A percentile compares a stretch with the other conserved stretches of the same genome.
Conservation (phyloP, 495 filamentous ascomycete species). For the Penicillium argentinense region DNA sequence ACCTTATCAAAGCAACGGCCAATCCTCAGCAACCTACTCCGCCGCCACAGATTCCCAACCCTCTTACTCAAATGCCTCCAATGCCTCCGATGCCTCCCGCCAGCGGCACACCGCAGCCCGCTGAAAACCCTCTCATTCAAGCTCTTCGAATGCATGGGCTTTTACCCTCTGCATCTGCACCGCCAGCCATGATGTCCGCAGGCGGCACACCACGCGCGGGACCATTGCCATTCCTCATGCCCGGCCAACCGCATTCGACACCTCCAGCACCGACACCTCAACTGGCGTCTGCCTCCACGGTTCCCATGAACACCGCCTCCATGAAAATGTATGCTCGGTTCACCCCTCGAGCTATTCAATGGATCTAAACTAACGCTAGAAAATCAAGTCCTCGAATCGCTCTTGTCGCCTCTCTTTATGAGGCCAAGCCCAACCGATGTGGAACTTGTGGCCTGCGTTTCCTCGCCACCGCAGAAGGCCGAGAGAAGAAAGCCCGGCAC, state of each 20-base stretch:
- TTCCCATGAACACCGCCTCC: slow-evolving; percentile 68
- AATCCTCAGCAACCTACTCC: slow-evolving; percentile 43
- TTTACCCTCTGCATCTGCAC: slow-evolving; percentile 39
- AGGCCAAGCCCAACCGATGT: slow-evolving; percentile 78
- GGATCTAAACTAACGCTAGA: slow-evolving; percentile 22
- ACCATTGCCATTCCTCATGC: slow-evolving; percentile 42
- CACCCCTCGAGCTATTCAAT: not conserved
- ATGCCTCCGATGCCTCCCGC: slow-evolving; percentile 22
- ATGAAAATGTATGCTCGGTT: slow-evolving; percentile 68
- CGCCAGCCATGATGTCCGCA: slow-evolving; percentile 25
- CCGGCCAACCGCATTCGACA: slow-evolving; percentile 40
- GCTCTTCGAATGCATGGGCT: slow-evolving; percentile 48
- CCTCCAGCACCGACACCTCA: slow-evolving; percentile 35
- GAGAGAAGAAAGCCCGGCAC: slow-evolving; percentile 83
- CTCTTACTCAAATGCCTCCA: slow-evolving; percentile 21
- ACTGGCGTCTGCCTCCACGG: slow-evolving; percentile 34
- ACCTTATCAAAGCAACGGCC: slow-evolving; percentile 49
- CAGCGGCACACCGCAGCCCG: slow-evolving; percentile 32
- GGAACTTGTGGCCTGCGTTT: slow-evolving; percentile 91
- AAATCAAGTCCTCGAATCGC: slow-evolving; percentile 67
- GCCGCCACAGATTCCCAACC: slow-evolving; percentile 31
- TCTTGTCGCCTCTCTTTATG: slow-evolving; percentile 71
- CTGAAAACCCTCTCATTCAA: slow-evolving; percentile 47
- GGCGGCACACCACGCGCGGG: slow-evolving; percentile 19
- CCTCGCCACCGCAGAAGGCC: slow-evolving; percentile 70